Base-by-base conservation (phyloP, 106 monocot genomes). In the Hemerocallis citrina region DNA sequence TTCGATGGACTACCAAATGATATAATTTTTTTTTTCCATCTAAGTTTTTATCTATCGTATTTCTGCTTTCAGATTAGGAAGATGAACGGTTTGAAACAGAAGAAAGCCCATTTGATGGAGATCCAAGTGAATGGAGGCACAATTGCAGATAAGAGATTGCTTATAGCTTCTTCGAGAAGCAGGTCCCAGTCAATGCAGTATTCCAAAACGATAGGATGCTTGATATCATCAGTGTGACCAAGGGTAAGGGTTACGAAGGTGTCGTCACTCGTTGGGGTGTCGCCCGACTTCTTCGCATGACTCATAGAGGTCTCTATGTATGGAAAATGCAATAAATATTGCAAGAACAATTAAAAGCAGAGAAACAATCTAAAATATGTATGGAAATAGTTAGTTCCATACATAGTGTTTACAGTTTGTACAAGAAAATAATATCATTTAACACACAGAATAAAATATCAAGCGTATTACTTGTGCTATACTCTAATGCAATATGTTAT, bases 191-290 rank as follows among this genome's bases (percentile, higher is more conserved):
- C 0, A 63, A 80, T 63, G 73, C 85, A 11, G 59, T 86, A 8
- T 86, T 78, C 57, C 81, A 75, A 57, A 81, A 78, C 39, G 81
- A 86, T 17, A 77, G 78, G 64, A 81, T 86, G 81, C 77, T 81
- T 25, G 75, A 81, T 52, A 59, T 86, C 50, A 81, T 81, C 48
- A 75, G 81, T 15, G 81, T 81, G 46, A 86, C 81, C 7, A 86
- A 81, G 50, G 80, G 80, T 6, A 85, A 85, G 70, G 85, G 85
- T 0, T 86, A 77, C 32, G 81, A 81, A 62, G 86, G 86, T 35
- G 81, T 86, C 9, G 86, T 86, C 32, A 86, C 86, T 17, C 74
- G 81, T 12, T 86, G 86, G 86, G 81, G 85, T 11, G 80, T 85
- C 14, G 79, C 82, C 6, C 67, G 82, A 29, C 75, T 87, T 15